Evolutionary conservation across 78 protist genomes (phyloP).

Genomic region (Dictyostelium citrinum): DNA sequence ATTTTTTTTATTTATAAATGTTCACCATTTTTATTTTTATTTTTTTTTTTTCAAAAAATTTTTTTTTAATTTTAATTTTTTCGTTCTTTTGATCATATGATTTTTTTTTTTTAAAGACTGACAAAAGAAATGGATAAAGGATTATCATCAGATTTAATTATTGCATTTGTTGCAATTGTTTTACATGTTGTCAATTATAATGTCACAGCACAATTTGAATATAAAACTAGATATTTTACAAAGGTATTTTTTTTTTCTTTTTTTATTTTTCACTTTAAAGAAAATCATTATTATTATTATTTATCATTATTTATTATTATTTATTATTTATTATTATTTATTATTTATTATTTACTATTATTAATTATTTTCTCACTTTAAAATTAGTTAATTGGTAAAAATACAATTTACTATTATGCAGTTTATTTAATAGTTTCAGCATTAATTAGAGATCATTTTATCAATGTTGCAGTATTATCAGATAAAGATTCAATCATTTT

Average conservation of each 20-base stretch:
- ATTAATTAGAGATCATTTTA: constrained; percentile 69
- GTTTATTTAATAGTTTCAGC: constrained; percentile 61
- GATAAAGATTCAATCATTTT: not conserved
- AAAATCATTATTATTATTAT: no score
- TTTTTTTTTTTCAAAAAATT: no score
- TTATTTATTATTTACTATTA: not conserved
- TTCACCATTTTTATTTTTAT: no score
- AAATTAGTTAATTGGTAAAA: constrained; percentile 39
- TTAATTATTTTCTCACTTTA: not conserved
- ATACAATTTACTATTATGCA: constrained; percentile 76
- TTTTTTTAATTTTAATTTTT: not conserved
- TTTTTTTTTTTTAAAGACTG: not conserved
- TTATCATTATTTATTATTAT: not conserved
- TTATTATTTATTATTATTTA: not conserved
- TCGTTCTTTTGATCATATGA: not conserved
- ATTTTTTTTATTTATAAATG: no score
- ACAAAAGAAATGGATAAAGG: not conserved
- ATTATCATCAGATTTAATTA: not conserved
- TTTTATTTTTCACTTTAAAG: not conserved
- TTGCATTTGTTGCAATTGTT: constrained; percentile 55
- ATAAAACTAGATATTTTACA: constrained; percentile 70
- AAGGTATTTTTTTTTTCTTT: not conserved
- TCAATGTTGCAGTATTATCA: constrained; percentile 8
- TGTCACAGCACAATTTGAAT: constrained; percentile 76
- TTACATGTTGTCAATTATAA: constrained; percentile 79